A percentile compares a stretch with the other conserved stretches of the same genome.
phyloP scores from a whole-genome alignment of 257 asterid genomes.

The Solanum bukasovii region DNA sequence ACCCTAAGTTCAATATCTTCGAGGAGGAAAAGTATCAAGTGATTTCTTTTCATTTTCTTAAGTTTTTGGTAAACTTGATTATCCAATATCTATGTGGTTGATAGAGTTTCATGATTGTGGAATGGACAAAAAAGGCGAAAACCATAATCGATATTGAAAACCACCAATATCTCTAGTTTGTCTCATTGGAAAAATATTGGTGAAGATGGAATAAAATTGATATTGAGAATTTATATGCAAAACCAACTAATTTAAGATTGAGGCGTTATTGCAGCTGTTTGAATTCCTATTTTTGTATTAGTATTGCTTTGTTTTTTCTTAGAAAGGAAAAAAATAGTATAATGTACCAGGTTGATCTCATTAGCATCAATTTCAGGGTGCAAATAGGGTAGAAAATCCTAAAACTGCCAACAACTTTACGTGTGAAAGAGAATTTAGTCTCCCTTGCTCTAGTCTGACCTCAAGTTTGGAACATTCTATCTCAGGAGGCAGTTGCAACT shows the following conservation, averaged over 20 bases:
- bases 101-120: neutral
- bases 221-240: neutral
- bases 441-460: constrained; percentile 25
- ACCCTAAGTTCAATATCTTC: neutral
- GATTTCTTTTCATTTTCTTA: neutral
- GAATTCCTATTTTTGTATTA: neutral
- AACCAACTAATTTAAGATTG: neutral
- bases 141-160: no score
- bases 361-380: constrained; percentile 21
- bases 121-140: neutral
- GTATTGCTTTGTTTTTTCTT: neutral
- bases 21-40: neutral
- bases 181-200: neutral
- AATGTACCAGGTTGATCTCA: neutral
- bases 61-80: neutral
- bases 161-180: neutral
- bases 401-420: constrained; percentile 15
- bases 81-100: neutral
- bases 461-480: constrained; percentile 47
- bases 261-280: neutral
- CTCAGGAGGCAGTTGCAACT: constrained; percentile 49
- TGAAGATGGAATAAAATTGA: neutral
- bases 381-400: constrained; percentile 20
- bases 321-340: neutral
- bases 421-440: constrained; percentile 24